Conservation (phyloP, 208 protist genomes). For the Trypanosoma conorhini region DNA sequence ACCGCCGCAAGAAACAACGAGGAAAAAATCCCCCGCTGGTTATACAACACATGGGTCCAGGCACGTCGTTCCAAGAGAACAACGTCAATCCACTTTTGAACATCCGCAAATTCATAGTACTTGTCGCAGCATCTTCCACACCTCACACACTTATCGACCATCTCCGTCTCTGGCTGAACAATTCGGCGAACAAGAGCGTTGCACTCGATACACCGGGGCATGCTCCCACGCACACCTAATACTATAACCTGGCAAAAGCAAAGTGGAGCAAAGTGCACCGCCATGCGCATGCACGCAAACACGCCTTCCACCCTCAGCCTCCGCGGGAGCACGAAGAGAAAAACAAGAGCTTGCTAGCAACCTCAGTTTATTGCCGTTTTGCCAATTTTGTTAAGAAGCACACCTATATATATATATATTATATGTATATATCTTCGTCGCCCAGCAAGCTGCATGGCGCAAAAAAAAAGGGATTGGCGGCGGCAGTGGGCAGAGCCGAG, state of each 20-base stretch:
- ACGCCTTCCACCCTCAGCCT: neutral
- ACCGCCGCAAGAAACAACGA: conserved; percentile 36
- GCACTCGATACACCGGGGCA: conserved; percentile 86
- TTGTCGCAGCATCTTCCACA: conserved; percentile 65
- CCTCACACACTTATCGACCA: conserved; percentile 65
- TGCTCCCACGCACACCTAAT: conserved; percentile 10
- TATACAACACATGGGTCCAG: conserved; percentile 82
- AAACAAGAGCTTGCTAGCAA: neutral
- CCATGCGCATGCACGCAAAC: neutral
- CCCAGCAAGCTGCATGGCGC: neutral
- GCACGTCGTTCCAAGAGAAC: conserved; percentile 61
- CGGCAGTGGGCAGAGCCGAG: too few species aligned
- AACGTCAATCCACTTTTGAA: conserved; percentile 81
- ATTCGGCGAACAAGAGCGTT: conserved; percentile 40
- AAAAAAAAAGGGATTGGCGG: neutral
- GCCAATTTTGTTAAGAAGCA: conserved; percentile 10
- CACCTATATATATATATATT: neutral
- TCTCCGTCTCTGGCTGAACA: conserved; percentile 70
- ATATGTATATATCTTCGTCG: neutral
- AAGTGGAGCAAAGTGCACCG: neutral
- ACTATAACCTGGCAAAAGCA: neutral
- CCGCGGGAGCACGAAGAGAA: neutral
- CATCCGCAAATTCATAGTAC: conserved; percentile 74
- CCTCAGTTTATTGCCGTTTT: too few species aligned
- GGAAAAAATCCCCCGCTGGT: conserved; percentile 30